Evolutionary conservation across 139 green algal species (phyloP), one percentile per base, ranked within the genome.

Genomic region (Nannochloris sp.): DNA sequence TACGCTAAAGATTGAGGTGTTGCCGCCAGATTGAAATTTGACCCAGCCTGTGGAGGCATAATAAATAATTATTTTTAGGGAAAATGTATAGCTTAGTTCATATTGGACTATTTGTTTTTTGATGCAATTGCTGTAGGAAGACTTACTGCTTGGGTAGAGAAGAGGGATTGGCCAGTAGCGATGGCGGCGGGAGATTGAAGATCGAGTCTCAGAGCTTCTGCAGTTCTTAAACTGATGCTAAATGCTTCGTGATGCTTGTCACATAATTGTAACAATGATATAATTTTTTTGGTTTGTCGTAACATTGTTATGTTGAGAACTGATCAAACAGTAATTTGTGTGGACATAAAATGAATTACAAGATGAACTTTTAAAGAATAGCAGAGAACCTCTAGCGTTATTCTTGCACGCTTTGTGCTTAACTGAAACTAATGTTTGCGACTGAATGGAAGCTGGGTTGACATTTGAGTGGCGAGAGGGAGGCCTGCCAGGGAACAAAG

Each of bases 1-100:
- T 67, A 72, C 2, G 56, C 42, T 3, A 82, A 47, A 3, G 73
- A 80, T 15, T 39, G 37, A 3, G 71, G 55, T 12, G n/a, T 4
- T 1, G 53, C 34, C 19, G 30, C 30, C 23, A 47, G 25, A 14
- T 63, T 14, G 9, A 54, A 24, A 33, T 37, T 60, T 55, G 62
- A 55, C 48, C 19, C n/a, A n/a, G n/a, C n/a, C n/a, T n/a, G n/a
- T n/a, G n/a, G n/a, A n/a, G n/a, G n/a, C n/a, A n/a, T n/a, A n/a
- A n/a, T 51, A 27, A 51, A 51, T 27, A 51, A 51, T 19, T 19
- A 19, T 27, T 19, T 19, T 19, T 19, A 51, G 42, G 19, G 42
- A 19, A 19, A 27, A 19, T 27, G 42, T 19, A 51, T 51, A 51
- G 19, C 19, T 27, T 27, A 19, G 19, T 27, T 51, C 42, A 19